A percentile compares a stretch with the other conserved stretches of the same genome.
phyloP scores from a whole-genome alignment of 2,329 filamentous ascomycete genomes.

The Penicillium sp. region DNA sequence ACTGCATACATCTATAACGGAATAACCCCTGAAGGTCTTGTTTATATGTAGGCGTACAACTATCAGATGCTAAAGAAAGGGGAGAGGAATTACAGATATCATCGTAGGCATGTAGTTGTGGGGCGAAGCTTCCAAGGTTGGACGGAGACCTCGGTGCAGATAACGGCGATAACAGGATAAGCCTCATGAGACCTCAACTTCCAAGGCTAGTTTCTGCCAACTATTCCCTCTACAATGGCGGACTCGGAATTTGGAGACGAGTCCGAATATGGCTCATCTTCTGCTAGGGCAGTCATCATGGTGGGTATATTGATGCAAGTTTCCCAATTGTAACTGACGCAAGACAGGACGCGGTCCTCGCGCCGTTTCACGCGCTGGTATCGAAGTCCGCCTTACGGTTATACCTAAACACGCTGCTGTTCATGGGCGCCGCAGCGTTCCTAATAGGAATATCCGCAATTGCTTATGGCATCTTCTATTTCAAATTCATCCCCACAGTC shows the following conservation, averaged over 20 bases:
- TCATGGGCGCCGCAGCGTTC: slow-evolving; percentile 53
- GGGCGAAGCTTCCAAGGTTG: background rate
- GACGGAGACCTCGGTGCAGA: background rate
- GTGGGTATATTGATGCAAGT: slow-evolving; percentile 9
- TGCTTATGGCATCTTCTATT: slow-evolving; percentile 68
- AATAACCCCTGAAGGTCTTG: background rate
- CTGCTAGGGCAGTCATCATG: slow-evolving; percentile 12
- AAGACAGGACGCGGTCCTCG: slow-evolving; percentile 53
- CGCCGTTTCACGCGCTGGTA: slow-evolving; percentile 55
- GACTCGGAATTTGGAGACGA: slow-evolving; percentile 26
- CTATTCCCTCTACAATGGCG: slow-evolving; percentile 18
- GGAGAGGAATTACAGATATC: background rate
- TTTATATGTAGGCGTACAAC: background rate
- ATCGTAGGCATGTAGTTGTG: no score
- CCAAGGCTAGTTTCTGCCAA: background rate
- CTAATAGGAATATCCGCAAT: slow-evolving; percentile 59
- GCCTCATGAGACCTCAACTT: background rate
- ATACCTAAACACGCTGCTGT: slow-evolving; percentile 61
- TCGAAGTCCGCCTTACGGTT: slow-evolving; percentile 64
- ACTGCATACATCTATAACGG: background rate
- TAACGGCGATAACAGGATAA: slow-evolving; percentile 1
- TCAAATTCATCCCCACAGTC: slow-evolving; percentile 65
- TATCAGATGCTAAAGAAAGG: background rate
- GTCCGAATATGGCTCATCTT: slow-evolving; percentile 20
- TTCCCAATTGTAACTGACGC: slow-evolving; percentile 18